Percentiles rank a stretch among this genome's conserved stretches.
These are phyloP conservation scores for Teunomyces stri DNA, from an alignment of 805 yeast genomes.

Conservation along the genomic window DNA sequence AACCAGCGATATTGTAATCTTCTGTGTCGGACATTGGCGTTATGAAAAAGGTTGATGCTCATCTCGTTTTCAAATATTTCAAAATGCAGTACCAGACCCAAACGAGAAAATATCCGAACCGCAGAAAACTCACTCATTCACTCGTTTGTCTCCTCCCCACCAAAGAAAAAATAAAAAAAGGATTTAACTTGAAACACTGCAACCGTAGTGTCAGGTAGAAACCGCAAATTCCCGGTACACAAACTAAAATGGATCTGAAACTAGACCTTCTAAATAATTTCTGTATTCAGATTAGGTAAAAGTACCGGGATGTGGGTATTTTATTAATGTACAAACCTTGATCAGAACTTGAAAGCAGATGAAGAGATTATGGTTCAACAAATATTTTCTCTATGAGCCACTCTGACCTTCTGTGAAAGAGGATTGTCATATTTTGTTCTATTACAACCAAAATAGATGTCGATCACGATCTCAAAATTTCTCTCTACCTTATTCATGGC, in stretches of 20 bases:
- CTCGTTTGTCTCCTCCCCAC: background rate
- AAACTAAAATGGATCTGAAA: background rate
- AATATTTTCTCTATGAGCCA: background rate
- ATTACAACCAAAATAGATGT: background rate
- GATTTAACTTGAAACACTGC: background rate
- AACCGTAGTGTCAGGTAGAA: background rate
- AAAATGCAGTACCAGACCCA: background rate
- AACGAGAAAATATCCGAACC: background rate
- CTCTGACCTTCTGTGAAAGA: background rate
- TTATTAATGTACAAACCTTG: background rate
- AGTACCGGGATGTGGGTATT: background rate
- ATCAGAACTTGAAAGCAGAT: background rate
- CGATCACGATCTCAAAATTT: background rate
- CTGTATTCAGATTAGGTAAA: background rate
- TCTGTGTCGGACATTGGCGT: slow-evolving; percentile 35
- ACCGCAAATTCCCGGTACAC: background rate
- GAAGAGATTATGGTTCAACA: background rate
- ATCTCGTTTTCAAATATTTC: slow-evolving; percentile 2
- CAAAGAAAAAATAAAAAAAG: background rate
- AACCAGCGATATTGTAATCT: slow-evolving; percentile 61
- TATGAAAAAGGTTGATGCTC: slow-evolving; percentile 3
- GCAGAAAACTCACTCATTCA: background rate
- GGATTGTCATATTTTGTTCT: background rate
- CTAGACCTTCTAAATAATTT: background rate
- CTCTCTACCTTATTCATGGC: too few species aligned